phyloP scores from a whole-genome alignment of 1,284 basidiomycete genomes.

The Gomphus bonarii region DNA sequence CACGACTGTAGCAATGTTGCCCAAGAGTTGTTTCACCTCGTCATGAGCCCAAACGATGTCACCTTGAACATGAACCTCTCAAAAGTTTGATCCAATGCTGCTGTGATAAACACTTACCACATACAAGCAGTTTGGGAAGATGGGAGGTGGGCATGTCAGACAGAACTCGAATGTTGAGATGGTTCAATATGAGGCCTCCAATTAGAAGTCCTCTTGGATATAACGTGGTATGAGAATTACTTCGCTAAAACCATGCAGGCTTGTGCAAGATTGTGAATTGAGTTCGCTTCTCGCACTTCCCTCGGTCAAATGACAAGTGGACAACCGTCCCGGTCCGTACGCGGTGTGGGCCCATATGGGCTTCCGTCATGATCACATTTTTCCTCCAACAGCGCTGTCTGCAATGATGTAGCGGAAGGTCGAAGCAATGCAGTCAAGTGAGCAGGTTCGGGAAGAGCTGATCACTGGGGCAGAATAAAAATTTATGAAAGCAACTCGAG shows the following conservation, averaged over 20 bases:
- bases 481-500: not conserved
- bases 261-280: not conserved
- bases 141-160: not conserved
- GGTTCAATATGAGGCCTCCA: not conserved
- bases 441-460: not conserved
- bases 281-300: not conserved
- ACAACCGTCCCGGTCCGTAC: not conserved
- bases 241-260: not conserved
- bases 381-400: not conserved
- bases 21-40: slow-evolving; percentile 57
- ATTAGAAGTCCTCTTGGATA: not conserved
- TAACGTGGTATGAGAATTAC: not conserved
- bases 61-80: slow-evolving; percentile 29
- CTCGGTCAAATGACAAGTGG: not conserved
- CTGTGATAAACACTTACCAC: slow-evolving; percentile 20
- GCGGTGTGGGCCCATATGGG: not conserved
- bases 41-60: slow-evolving; percentile 73
- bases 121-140: slow-evolving; percentile 27
- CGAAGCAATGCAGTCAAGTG: not conserved
- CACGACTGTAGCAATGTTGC: slow-evolving; percentile 61
- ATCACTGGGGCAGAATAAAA: not conserved
- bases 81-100: not conserved
- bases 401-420: not conserved
- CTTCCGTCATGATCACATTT: not conserved
- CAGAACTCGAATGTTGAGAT: no score